A percentile compares a stretch with the other conserved stretches of the same genome.
phyloP scores from a whole-genome alignment of 139 green algal genomes.

The Gonium pectorale region DNA sequence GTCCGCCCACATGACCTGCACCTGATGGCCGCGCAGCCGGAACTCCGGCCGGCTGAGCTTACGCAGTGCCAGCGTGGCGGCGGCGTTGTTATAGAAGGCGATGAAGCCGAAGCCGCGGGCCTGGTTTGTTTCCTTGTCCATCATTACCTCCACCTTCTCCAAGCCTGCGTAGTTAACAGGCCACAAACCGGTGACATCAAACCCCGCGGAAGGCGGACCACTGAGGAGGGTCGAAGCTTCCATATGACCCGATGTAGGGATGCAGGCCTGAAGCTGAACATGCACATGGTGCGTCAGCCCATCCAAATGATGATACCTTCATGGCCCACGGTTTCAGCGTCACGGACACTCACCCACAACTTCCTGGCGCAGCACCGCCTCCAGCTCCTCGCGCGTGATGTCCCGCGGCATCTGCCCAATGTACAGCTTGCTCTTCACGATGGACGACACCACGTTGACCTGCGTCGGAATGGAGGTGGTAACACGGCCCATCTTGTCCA shows the following conservation, averaged over 20 bases:
- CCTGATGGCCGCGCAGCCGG: conserved; percentile 61
- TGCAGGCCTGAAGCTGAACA: no score
- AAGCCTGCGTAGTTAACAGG: conserved; percentile 69
- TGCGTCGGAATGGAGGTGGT: conserved; percentile 23
- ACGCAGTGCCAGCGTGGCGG: conserved; percentile 75
- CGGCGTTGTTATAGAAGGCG: conserved; percentile 92
- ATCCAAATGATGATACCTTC: no score
- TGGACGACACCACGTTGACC: conserved; percentile 58
- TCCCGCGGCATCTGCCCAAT: conserved; percentile 86
- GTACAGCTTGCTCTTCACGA: conserved; percentile 92
- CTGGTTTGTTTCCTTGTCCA: conserved; percentile 71
- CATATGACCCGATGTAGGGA: no score
- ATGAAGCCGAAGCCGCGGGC: conserved; percentile 92
- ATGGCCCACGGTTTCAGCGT: not conserved
- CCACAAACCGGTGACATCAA: no score
- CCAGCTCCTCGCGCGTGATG: conserved; percentile 68
- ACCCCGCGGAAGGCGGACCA: no score
- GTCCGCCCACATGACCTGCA: conserved; percentile 87
- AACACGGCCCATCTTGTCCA: no score
- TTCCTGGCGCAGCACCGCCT: conserved; percentile 44
- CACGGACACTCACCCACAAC: conserved; percentile 38
- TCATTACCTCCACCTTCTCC: conserved; percentile 71
- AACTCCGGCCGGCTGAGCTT: conserved; percentile 72
- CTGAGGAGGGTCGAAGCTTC: no score
- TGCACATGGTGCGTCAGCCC: no score